A percentile compares a stretch with the other conserved stretches of the same genome.
phyloP scores from a whole-genome alignment of 192 early-diverging fungal genomes.

The Coemansia sp. region DNA sequence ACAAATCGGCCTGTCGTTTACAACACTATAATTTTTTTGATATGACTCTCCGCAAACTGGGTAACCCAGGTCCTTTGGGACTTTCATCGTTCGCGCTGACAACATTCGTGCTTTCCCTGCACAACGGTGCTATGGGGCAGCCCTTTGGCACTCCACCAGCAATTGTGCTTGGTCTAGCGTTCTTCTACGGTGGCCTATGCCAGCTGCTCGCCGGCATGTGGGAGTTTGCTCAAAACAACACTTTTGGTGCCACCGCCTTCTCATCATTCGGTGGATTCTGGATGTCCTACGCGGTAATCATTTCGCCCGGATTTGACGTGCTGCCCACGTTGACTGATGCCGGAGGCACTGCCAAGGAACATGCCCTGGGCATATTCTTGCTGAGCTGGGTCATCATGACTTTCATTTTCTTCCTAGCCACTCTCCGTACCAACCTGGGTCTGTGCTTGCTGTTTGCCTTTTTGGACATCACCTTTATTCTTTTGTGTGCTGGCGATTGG shows the following conservation, averaged over 20 bases:
- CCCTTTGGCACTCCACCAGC: conserved; percentile 53
- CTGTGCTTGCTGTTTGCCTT: conserved; percentile 65
- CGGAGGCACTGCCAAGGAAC: conserved; percentile 31
- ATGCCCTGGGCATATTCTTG: conserved; percentile 65
- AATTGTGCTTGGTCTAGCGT: conserved; percentile 62
- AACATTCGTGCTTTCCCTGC: conserved; percentile 65
- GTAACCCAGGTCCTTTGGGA: conserved; percentile 56
- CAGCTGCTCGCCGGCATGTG: conserved; percentile 82
- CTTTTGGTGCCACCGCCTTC: conserved; percentile 81
- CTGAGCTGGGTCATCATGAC: conserved; percentile 70
- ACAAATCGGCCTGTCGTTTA: no score
- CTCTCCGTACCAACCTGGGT: conserved; percentile 61
- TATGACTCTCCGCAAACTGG: conserved; percentile 45
- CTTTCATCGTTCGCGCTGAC: conserved; percentile 57
- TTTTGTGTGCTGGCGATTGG: conserved; percentile 66
- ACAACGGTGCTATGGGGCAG: conserved; percentile 66
- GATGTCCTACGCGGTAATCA: conserved; percentile 60
- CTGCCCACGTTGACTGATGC: conserved; percentile 34
- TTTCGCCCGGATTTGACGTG: conserved; percentile 59
- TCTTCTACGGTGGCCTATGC: conserved; percentile 74
- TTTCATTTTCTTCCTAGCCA: conserved; percentile 64
- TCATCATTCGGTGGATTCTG: conserved; percentile 69
- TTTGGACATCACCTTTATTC: conserved; percentile 65
- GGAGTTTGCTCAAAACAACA: conserved; percentile 76
- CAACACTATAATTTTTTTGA: no score